These are phyloP conservation scores for Fraxinus platypoda DNA, from an alignment of 305 asterid species.

Conservation along the genomic window DNA sequence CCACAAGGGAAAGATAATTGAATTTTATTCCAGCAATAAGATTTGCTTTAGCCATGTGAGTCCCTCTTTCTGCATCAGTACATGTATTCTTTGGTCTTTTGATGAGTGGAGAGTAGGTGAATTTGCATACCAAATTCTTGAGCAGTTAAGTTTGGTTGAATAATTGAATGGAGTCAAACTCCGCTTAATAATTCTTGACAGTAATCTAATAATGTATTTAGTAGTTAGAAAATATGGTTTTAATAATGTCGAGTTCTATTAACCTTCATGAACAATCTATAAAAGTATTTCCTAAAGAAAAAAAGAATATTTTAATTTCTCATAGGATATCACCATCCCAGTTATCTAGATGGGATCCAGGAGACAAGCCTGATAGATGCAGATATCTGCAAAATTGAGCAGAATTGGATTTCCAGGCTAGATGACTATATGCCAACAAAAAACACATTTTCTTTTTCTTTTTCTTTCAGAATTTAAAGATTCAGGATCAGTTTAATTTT, in stretches of 20 bases:
- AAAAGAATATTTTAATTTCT: not conserved
- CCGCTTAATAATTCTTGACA: not conserved
- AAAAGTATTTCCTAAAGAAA: not conserved
- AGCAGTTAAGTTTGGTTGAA: not conserved
- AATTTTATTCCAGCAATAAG: not conserved
- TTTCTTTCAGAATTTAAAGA: not conserved
- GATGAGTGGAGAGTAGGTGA: not conserved
- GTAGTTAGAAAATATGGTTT: not conserved
- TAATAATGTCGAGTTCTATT: not conserved
- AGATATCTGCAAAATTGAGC: not conserved
- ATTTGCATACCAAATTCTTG: not conserved
- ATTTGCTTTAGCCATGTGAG: not conserved
- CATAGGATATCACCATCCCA: not conserved
- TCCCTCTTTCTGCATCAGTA: not conserved
- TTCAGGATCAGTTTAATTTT: not conserved
- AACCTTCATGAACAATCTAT: not conserved
- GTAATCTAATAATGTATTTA: not conserved
- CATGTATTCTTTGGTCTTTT: not conserved
- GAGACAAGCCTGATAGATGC: not conserved
- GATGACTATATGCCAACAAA: not conserved
- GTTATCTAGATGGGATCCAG: not conserved
- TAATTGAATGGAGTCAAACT: not conserved
- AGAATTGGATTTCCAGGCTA: not conserved
- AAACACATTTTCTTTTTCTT: not conserved
- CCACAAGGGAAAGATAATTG: slow-evolving; percentile 55